Evolutionary conservation across 768 basidiomycete genomes (phyloP).

Genomic region (Kwoniella dendrophila): DNA sequence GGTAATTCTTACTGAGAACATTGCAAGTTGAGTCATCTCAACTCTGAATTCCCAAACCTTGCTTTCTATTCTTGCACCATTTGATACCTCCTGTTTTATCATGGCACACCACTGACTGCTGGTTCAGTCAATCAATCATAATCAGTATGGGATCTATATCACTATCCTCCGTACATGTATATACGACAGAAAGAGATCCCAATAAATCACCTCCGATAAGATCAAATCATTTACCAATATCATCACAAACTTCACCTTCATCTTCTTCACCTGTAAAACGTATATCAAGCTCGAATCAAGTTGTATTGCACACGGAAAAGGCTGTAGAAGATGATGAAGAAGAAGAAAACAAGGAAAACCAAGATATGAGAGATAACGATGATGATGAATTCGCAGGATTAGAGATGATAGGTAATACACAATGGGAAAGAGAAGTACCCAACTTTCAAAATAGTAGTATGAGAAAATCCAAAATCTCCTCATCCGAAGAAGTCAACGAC

Average conservation of each 20-base stretch:
- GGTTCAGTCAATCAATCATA: too few species aligned
- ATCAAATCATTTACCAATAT: constrained; percentile 8
- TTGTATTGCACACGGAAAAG: neutral
- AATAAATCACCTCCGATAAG: constrained; percentile 16
- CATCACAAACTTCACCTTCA: constrained; percentile 9
- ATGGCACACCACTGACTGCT: too few species aligned
- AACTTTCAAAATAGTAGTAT: neutral
- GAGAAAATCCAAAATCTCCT: neutral
- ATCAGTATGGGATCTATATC: constrained; percentile 2
- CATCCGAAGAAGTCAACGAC: neutral
- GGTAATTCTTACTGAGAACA: neutral
- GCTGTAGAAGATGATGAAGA: constrained; percentile 2
- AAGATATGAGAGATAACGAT: too few species aligned
- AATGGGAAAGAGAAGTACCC: constrained; percentile 26
- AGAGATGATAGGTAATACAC: constrained; percentile 20
- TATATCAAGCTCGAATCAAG: constrained; percentile 2
- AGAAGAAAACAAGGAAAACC: too few species aligned
- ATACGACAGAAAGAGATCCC: constrained; percentile 9
- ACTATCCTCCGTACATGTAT: constrained; percentile 1
- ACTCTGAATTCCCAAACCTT: too few species aligned
- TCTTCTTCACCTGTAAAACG: neutral
- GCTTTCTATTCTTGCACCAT: too few species aligned
- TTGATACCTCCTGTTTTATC: too few species aligned
- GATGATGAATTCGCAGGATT: constrained; percentile 20
- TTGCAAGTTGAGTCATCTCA: constrained; percentile 8